Conservation (phyloP, 192 early-diverging fungal genomes). For the Podila clonocystis region DNA sequence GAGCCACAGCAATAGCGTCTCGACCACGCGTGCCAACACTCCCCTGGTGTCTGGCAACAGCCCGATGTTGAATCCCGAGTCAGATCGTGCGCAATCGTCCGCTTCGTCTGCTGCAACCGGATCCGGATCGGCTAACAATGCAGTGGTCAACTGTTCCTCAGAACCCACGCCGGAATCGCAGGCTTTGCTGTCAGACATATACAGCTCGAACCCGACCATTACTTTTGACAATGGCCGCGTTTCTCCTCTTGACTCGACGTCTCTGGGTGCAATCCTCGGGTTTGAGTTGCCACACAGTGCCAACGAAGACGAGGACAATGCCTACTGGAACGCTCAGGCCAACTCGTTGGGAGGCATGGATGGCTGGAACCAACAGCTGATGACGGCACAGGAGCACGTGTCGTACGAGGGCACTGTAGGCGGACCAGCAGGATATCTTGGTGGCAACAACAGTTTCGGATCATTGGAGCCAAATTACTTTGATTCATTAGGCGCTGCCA, state of each 20-base stretch:
- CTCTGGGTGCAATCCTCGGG: constrained; percentile 45
- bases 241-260: constrained; percentile 44
- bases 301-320: constrained; percentile 48
- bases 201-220: constrained; percentile 46
- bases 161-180: constrained; percentile 35
- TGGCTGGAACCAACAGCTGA: constrained; percentile 50
- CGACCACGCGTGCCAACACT: constrained; percentile 38
- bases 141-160: constrained; percentile 40
- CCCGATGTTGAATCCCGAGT: constrained; percentile 28
- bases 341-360: constrained; percentile 51
- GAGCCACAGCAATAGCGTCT: constrained; percentile 37
- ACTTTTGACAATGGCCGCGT: constrained; percentile 44
- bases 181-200: constrained; percentile 39
- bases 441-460: constrained; percentile 47
- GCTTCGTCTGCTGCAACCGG: background rate
- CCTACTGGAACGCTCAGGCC: constrained; percentile 50
- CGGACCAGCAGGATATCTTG: constrained; percentile 37
- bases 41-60: constrained; percentile 18
- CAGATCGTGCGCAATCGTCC: background rate
- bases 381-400: constrained; percentile 48
- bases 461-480: constrained; percentile 35
- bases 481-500: constrained; percentile 16
- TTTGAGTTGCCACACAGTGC: constrained; percentile 48
- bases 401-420: constrained; percentile 43
- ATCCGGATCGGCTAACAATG: background rate